These are phyloP conservation scores for Chernovozyma aurita DNA, from an alignment of 1,139 yeast species.

Conservation along the genomic window DNA sequence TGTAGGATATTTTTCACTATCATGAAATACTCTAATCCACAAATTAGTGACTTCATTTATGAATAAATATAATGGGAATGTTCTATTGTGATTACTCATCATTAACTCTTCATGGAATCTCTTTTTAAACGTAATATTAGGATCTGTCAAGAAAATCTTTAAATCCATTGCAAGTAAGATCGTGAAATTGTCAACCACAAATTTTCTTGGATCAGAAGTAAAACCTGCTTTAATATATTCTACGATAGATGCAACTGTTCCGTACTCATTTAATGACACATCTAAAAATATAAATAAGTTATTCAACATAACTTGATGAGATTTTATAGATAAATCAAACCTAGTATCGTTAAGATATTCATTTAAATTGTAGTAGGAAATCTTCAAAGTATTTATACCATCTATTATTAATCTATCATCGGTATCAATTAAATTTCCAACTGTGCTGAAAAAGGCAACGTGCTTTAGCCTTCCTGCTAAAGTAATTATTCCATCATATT, in stretches of 20 bases:
- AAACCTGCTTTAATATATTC: slow-evolving; percentile 47
- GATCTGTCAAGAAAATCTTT: slow-evolving; percentile 48
- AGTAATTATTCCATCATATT: slow-evolving; percentile 38
- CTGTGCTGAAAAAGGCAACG: slow-evolving; percentile 40
- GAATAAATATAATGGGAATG: slow-evolving; percentile 40
- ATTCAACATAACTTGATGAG: slow-evolving; percentile 41
- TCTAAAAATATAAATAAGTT: slow-evolving; percentile 40
- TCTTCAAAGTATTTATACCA: slow-evolving; percentile 29
- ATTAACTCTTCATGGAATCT: slow-evolving; percentile 55
- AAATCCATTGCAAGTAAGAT: slow-evolving; percentile 46
- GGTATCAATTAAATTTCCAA: slow-evolving; percentile 38
- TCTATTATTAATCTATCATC: slow-evolving; percentile 33
- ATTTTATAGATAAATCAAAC: slow-evolving; percentile 36
- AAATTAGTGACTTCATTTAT: slow-evolving; percentile 32
- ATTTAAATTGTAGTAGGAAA: slow-evolving; percentile 35
- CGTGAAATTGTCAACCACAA: slow-evolving; percentile 39
- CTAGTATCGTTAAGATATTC: slow-evolving; percentile 31
- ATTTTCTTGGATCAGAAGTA: slow-evolving; percentile 39
- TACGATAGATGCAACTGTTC: slow-evolving; percentile 42
- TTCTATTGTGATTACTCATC: slow-evolving; percentile 41
- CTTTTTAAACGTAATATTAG: slow-evolving; percentile 56
- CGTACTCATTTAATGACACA: slow-evolving; percentile 40
- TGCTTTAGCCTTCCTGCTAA: slow-evolving; percentile 43
- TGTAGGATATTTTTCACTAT: slow-evolving; percentile 27
- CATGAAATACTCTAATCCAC: slow-evolving; percentile 39